phyloP scores from a whole-genome alignment of 352 stramenopile species.

The Phytopythium helicoides region DNA sequence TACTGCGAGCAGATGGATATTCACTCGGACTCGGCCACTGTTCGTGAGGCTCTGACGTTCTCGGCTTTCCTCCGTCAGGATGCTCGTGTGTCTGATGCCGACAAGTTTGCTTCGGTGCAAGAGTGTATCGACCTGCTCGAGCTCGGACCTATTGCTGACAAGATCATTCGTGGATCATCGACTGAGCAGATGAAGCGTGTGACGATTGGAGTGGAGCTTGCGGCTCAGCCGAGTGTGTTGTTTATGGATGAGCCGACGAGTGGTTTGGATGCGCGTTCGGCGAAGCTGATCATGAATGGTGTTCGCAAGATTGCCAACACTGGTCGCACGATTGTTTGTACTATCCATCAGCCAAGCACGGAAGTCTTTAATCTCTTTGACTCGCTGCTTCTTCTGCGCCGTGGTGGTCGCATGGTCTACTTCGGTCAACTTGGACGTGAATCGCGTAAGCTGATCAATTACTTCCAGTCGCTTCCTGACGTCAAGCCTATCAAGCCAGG shows the following conservation, averaged over 20 bases:
- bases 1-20: constrained; percentile 90
- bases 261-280: constrained; percentile 71
- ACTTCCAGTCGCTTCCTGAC: constrained; percentile 63
- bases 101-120: constrained; percentile 30
- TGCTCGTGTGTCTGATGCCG: constrained; percentile 17
- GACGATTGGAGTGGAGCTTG: constrained; percentile 58
- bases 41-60: constrained; percentile 87
- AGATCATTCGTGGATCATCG: constrained; percentile 28
- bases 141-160: constrained; percentile 12
- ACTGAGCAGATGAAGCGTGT: constrained; percentile 46
- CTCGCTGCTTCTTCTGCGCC: constrained; percentile 72
- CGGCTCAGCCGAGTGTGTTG: constrained; percentile 68
- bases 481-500: constrained; percentile 46
- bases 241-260: constrained; percentile 64
- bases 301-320: constrained; percentile 64
- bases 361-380: constrained; percentile 76
- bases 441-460: constrained; percentile 42
- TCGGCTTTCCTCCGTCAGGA: constrained; percentile 69
- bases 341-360: constrained; percentile 83
- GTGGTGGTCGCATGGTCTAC: constrained; percentile 69
- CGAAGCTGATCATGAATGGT: constrained; percentile 64
- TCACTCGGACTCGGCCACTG: constrained; percentile 80
- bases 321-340: constrained; percentile 75
- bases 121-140: constrained; percentile 31
- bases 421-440: constrained; percentile 71